Base-by-base conservation (phyloP, 139 green algal genomes). In the Prasinococcaceae sp. region DNA sequence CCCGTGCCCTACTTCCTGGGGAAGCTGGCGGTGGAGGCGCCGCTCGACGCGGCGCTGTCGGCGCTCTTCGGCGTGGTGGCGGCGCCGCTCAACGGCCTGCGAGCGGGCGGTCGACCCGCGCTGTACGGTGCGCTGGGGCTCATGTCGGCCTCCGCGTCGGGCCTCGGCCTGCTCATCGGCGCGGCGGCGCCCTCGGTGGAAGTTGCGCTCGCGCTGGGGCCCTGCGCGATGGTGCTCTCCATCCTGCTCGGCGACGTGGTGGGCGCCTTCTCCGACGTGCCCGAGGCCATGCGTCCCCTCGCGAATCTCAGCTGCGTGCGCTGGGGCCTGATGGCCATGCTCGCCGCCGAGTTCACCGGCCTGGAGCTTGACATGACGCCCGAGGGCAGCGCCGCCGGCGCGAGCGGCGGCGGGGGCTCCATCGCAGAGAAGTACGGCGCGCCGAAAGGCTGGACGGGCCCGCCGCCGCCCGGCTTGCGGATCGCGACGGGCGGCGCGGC, bases 11-110 rank as follows among this genome's bases (percentile, higher is more conserved):
- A 84, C 68, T 73, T 92, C 29, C 54, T 70, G 16, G 68, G 68
- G 53, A 94, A 94, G 74, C 74, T 94, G 47, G 59, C 78, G 22
- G 84, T 84, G 20, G 85, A 94, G 72, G 63, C 85, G 27, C 85
- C 85, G 30, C 53, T 93, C 27, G 65, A 14, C 23, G 50, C 50
- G 17, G 50, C 37, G 6, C 37, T 58, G 23, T 19, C 30, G 8
- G 32, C 29, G 10, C 6, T 58, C 36, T 53, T 58, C 24, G 50
- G 30, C 23, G 29, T 6, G 10, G 30, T 57, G 8, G 36, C 37
- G 10, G 26, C 23, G 14, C 50, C 50, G 22, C 54, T 58, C 17
- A 22, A 14, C 32, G 50, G 50, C 6, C 32, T 58, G 6, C 17
- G 37, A 16, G 24, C 10, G 23, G 28, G 37, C 10, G n/a, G n/a